Conservation (phyloP, 202 grass and related monocot species). For the Zoysia matrella region DNA sequence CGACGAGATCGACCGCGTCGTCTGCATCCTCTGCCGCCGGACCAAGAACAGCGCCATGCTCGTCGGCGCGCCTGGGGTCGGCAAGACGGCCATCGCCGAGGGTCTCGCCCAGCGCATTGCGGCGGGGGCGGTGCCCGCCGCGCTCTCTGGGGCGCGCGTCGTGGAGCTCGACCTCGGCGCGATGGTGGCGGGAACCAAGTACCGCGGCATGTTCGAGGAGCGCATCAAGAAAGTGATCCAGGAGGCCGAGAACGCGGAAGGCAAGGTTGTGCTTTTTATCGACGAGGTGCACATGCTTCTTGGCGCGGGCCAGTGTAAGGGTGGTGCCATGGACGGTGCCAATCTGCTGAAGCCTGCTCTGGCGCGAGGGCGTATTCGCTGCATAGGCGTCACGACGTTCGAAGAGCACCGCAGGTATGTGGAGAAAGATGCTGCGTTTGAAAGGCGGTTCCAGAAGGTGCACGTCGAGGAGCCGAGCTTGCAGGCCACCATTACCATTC, state of each 20-base stretch:
- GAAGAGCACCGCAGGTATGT: conserved; percentile 53
- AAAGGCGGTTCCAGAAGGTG: conserved; percentile 57
- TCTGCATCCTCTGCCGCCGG: conserved; percentile 54
- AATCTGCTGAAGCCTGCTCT: conserved; percentile 60
- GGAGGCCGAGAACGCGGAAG: conserved; percentile 39
- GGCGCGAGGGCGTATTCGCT: conserved; percentile 51
- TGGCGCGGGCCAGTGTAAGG: conserved; percentile 20
- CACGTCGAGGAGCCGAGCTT: not conserved
- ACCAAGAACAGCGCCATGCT: conserved; percentile 64
- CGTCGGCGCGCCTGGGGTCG: conserved; percentile 55
- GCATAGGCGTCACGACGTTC: conserved; percentile 54
- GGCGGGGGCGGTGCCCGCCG: conserved; percentile 15
- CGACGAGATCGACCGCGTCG: conserved; percentile 53
- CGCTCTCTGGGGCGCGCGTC: conserved; percentile 34
- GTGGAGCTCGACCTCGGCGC: conserved; percentile 57
- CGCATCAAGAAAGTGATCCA: conserved; percentile 53
- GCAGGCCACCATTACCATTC: not conserved
- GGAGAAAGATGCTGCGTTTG: conserved; percentile 51
- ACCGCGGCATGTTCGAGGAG: conserved; percentile 58
- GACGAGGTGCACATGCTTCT: conserved; percentile 57
- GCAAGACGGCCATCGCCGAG: conserved; percentile 66
- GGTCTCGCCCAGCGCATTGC: conserved; percentile 60
- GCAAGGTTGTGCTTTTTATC: conserved; percentile 55
- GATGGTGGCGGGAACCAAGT: conserved; percentile 40
- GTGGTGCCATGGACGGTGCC: conserved; percentile 42